Conservation (phyloP, 179 eudicot species). For the Heliamphora pulchella region DNA sequence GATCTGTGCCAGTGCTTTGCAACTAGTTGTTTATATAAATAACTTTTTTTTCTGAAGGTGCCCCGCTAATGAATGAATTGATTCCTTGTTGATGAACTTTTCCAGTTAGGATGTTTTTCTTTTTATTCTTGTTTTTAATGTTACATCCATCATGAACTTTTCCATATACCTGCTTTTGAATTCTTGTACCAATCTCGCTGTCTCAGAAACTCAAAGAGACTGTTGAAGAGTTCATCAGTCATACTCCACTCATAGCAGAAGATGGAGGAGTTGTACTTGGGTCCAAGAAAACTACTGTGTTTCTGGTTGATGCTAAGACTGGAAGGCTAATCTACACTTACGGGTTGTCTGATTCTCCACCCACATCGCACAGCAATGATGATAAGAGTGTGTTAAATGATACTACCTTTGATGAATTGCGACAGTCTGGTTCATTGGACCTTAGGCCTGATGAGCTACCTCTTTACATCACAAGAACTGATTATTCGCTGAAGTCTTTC, state of each 20-base stretch:
- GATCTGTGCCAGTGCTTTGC: no score
- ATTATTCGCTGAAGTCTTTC: slow-evolving; percentile 57
- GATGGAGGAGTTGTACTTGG: slow-evolving; percentile 77
- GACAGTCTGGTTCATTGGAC: slow-evolving; percentile 25
- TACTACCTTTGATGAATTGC: slow-evolving; percentile 19
- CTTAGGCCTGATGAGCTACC: slow-evolving; percentile 40
- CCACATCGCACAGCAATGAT: slow-evolving; percentile 27
- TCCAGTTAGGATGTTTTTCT: neutral
- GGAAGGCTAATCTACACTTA: slow-evolving; percentile 59
- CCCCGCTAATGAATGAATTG: neutral
- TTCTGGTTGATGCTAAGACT: slow-evolving; percentile 68
- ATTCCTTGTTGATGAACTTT: neutral
- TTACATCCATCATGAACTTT: no score
- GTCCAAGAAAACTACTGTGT: slow-evolving; percentile 64
- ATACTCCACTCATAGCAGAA: slow-evolving; percentile 60
- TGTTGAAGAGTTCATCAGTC: slow-evolving; percentile 53
- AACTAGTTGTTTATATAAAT: no score
- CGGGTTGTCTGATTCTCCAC: slow-evolving; percentile 35
- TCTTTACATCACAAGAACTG: slow-evolving; percentile 77
- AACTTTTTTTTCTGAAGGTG: neutral
- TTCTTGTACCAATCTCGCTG: slow-evolving; percentile 8
- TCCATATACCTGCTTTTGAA: neutral
- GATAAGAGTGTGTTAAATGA: slow-evolving; percentile 20
- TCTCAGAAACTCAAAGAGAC: slow-evolving; percentile 53
- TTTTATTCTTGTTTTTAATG: no score